Evolutionary conservation across 169 alveolate genomes (phyloP), one percentile per base, ranked within the genome.

Genomic region (Plasmodium ovale): DNA sequence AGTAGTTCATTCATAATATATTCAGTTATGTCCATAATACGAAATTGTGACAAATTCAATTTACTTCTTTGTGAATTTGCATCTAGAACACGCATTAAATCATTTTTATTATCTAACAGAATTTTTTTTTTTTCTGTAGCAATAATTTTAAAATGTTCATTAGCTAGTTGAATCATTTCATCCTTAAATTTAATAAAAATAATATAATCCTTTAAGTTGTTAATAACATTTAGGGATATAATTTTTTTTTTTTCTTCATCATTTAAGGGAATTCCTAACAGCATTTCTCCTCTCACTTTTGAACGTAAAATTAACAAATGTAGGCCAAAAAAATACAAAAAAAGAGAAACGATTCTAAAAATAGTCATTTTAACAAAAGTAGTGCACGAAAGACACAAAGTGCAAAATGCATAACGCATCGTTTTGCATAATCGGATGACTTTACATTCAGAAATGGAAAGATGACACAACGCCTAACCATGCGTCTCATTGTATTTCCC

Each of bases 221-320:
- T 33, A 31, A 65, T 35, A 65, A 19, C 33, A 14, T 65, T 64
- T 31, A 64, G 27, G 4, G 73, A 65, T 33, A 65, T n/a, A 65
- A 65, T 2, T 65, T 65, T 65, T 1, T 65, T 65, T 65, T 33
- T 25, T 29, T 65, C 21, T 65, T 65, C 54, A n/a, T 65, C 59
- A 65, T 54, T 65, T 35, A 65, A 21, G 73, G 59, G 59, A 47
- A 37, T 33, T n/a, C 73, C 73, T 10, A 25, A 65, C 42, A 25
- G 6, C 6, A n/a, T 12, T 27, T 31, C 21, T 10, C 10, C 54
- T 21, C 35, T 31, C 0, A 33, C 19, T 65, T 51, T 21, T 65
- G 54, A 3, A 47, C 42, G 35, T 21, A 19, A 54, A 65, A 65
- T 7, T 33, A 31, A 65, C 42, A 49, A 65, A 65, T 3, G 14